Evolutionary conservation across 75 land plant species (phyloP).

Genomic region (Chamaecyparis obtusa): DNA sequence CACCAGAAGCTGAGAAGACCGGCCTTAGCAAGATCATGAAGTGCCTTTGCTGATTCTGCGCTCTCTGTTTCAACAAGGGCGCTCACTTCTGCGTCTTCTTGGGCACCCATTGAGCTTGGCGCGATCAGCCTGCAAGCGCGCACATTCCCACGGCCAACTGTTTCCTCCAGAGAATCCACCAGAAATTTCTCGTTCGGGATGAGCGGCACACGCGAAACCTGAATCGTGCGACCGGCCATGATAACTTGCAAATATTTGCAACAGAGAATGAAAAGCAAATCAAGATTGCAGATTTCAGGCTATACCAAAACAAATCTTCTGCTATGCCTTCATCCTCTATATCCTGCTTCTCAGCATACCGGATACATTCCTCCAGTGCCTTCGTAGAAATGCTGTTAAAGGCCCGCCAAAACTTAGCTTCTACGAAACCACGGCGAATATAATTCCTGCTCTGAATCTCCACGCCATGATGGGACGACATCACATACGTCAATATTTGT

Average conservation of each 20-base stretch:
- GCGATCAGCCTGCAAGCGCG: neutral
- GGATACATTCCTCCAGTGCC: neutral
- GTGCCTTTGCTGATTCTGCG: neutral
- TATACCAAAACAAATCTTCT: too few relatives aligned
- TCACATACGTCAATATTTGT: too few relatives aligned
- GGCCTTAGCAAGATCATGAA: conserved; percentile 3
- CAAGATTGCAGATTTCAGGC: neutral
- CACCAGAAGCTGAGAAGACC: neutral
- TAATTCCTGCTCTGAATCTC: too few relatives aligned
- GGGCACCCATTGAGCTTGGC: neutral
- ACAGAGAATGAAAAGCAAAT: neutral
- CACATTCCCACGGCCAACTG: neutral
- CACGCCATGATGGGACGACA: too few relatives aligned
- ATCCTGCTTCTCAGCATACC: too few relatives aligned
- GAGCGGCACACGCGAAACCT: neutral
- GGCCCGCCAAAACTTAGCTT: neutral
- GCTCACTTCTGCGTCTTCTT: neutral
- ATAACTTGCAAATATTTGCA: neutral
- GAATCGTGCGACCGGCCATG: neutral
- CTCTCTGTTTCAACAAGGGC: neutral
- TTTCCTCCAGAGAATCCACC: neutral
- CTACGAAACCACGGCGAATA: neutral
- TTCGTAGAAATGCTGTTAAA: neutral
- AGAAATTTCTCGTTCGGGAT: neutral
- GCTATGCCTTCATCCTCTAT: too few relatives aligned